Conservation (phyloP, 352 stramenopile species). For the Pythium utonaiense region DNA sequence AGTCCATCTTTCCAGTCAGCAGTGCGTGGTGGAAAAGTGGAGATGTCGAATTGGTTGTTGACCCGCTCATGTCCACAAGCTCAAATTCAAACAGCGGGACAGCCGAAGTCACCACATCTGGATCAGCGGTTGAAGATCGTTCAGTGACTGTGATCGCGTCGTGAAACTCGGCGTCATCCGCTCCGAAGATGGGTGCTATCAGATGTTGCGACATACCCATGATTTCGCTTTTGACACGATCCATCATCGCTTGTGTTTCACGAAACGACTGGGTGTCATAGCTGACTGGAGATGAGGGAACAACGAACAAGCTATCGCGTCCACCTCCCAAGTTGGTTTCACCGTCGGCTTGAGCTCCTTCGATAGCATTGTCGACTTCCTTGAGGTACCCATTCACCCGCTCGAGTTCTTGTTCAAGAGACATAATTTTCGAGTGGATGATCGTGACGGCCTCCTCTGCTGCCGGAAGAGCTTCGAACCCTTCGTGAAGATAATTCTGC, state of each 20-base stretch:
- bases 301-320: slow-evolving; percentile 60
- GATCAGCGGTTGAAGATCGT: slow-evolving; percentile 28
- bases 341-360: slow-evolving; percentile 54
- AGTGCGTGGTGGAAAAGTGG: slow-evolving; percentile 82
- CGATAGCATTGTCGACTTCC: slow-evolving; percentile 74
- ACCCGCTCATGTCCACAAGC: slow-evolving; percentile 74
- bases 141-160: slow-evolving; percentile 56
- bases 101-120: slow-evolving; percentile 58
- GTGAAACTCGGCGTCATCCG: slow-evolving; percentile 85
- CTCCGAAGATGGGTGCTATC: slow-evolving; percentile 68
- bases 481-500: slow-evolving; percentile 84
- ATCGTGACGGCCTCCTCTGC: slow-evolving; percentile 81
- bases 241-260: slow-evolving; percentile 39
- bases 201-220: slow-evolving; percentile 74
- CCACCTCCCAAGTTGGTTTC: slow-evolving; percentile 41
- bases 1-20: slow-evolving; percentile 73
- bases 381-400: slow-evolving; percentile 53
- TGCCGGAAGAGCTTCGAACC: slow-evolving; percentile 63
- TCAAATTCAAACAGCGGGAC: slow-evolving; percentile 82
- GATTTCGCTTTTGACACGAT: slow-evolving; percentile 56
- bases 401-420: slow-evolving; percentile 74
- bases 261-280: slow-evolving; percentile 2
- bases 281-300: slow-evolving; percentile 17
- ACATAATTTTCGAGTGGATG: slow-evolving; percentile 77
- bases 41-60: slow-evolving; percentile 43